Conservation (phyloP, 2,329 filamentous ascomycete species). For the Daldinia eschscholtzii region DNA sequence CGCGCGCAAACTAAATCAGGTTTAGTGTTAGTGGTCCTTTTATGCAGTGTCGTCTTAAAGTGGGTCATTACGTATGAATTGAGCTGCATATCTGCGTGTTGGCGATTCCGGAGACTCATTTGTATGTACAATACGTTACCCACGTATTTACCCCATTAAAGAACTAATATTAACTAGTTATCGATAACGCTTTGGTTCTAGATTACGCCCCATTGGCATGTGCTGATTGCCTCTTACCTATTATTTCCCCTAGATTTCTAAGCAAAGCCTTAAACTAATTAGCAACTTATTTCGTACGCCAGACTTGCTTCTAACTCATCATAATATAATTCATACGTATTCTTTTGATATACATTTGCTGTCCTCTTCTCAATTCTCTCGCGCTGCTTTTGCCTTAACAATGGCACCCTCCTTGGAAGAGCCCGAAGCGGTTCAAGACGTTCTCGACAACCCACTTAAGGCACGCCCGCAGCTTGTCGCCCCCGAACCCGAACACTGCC, state of each 20-base stretch:
- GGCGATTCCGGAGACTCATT: background rate
- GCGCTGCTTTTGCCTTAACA: slow-evolving; percentile 17
- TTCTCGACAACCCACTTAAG: slow-evolving; percentile 81
- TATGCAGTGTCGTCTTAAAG: slow-evolving; percentile 9
- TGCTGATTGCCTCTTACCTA: slow-evolving; percentile 5
- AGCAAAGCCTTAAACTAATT: slow-evolving; percentile 27
- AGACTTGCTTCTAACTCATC: background rate
- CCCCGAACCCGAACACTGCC: slow-evolving; percentile 96
- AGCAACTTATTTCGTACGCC: background rate
- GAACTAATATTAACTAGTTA: slow-evolving; percentile 5
- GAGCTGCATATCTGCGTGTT: slow-evolving; percentile 1
- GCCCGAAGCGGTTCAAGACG: slow-evolving; percentile 73
- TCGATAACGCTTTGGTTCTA: slow-evolving; percentile 24
- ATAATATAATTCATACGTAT: background rate
- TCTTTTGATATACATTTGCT: background rate
- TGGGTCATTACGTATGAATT: slow-evolving; percentile 9
- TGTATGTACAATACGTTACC: background rate
- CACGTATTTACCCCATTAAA: slow-evolving; percentile 26
- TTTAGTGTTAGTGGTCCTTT: slow-evolving; percentile 2
- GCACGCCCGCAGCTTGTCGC: slow-evolving; percentile 87
- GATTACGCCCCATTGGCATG: slow-evolving; percentile 17
- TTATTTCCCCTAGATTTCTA: slow-evolving; percentile 38
- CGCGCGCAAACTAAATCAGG: slow-evolving; percentile 11
- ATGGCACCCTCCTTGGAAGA: slow-evolving; percentile 90
- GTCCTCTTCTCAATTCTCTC: background rate